Evolutionary conservation across 345 rosid genomes (phyloP), one percentile per base, ranked within the genome.

Genomic region (Arabidopsis suecica): DNA sequence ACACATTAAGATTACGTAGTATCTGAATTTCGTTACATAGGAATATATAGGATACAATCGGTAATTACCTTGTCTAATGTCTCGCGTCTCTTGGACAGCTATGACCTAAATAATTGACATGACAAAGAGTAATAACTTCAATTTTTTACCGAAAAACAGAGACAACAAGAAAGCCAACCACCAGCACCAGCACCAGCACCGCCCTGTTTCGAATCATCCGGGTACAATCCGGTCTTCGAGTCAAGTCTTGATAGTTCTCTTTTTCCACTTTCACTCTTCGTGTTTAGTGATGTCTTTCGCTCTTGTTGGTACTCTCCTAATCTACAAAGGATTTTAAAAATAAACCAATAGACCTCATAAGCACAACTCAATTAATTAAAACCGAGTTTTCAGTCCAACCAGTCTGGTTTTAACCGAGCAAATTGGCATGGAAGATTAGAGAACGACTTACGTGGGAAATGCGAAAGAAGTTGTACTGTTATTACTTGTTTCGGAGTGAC

Each of bases 81-180:
- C 41, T 57, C 34, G 37, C 5, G 36, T 49, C 44, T 40, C 65
- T 49, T 60, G 36, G 62, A 68, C 68, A 50, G 7, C 48, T 50
- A 49, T 14, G 54, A 41, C 54, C 68, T 68, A 51, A 14, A 67
- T 14, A 55, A 50, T 68, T 14, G 55, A 54, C 32, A 50, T 75
- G 2, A 28, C 34, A 68, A 20, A 60, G 37, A 44, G n/a, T 25
- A 5, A 48, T 57, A 6, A 64, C 47, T 32, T 77, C 68, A 71
- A 1, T 25, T 33, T 58, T 71, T 71, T 38, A 38, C 61, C 4
- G 72, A 11, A 32, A 77, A 78, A 50, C 81, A 78, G 33, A 50
- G 65, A n/a, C 71, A 71, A 49, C 81, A 78, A 49, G 81, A 57
- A 22, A 65, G 68, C 81, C 72, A 78, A 11, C 77, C 61, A 16